A percentile compares a stretch with the other conserved stretches of the same genome.
Evolutionary conservation across 352 stramenopile species (phyloP).

Genomic region (Phytophthora meadii): DNA sequence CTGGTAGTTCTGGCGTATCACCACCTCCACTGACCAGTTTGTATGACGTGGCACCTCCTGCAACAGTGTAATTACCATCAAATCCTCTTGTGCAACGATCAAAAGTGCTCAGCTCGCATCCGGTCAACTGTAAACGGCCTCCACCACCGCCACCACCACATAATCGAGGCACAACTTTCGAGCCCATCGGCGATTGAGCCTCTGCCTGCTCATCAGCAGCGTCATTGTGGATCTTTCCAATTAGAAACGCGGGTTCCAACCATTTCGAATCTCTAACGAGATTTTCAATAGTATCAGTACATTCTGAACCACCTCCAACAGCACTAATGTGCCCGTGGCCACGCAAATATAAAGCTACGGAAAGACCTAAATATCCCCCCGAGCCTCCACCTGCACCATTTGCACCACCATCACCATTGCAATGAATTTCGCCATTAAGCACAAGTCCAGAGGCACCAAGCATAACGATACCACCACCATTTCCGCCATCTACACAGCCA

Average conservation of each 20-base stretch:
- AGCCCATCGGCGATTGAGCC: conserved; percentile 32
- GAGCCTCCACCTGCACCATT: conserved; percentile 74
- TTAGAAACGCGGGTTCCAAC: conserved; percentile 12
- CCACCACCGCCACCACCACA: conserved; percentile 80
- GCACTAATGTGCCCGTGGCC: conserved; percentile 73
- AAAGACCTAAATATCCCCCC: conserved; percentile 73
- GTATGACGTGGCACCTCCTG: conserved; percentile 57
- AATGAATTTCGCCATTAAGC: conserved; percentile 75
- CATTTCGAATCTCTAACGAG: conserved; percentile 31
- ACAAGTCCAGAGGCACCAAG: conserved; percentile 65
- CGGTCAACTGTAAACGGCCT: conserved; percentile 72
- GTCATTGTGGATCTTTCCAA: conserved; percentile 16
- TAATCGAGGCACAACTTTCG: conserved; percentile 35
- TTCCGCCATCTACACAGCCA: conserved; percentile 69
- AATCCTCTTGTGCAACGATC: conserved; percentile 72
- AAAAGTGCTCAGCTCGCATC: conserved; percentile 71
- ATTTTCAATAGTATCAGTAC: conserved; percentile 41
- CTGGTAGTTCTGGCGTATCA: conserved; percentile 16
- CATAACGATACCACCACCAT: conserved; percentile 74
- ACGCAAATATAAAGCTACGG: conserved; percentile 61
- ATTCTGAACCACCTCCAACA: conserved; percentile 72
- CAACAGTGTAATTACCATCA: conserved; percentile 82
- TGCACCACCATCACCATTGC: conserved; percentile 65
- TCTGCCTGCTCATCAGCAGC: conserved; percentile 32
- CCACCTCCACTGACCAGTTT: conserved; percentile 26